Evolutionary conservation across 768 basidiomycete genomes (phyloP), one percentile per base, ranked within the genome.

Genomic region (Lactarius hatsudake): DNA sequence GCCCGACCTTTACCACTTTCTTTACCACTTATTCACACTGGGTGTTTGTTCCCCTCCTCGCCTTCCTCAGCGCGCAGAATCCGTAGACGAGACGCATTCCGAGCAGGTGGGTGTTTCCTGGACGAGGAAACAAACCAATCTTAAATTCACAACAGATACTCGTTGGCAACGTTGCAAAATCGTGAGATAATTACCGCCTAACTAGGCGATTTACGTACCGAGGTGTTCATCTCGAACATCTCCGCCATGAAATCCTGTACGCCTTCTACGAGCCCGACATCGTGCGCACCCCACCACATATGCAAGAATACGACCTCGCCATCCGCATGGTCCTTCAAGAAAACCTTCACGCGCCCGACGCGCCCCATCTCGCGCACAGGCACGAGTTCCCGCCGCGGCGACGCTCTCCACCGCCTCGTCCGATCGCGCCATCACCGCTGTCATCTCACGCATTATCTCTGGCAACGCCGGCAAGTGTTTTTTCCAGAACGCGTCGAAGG

Each of bases 401-500:
- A 85, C 40, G n/a, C 17, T 80, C 3, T 73, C 74, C 13, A 66
- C 67, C 83, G 85, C 87, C 42, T 83, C 79, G 40, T 82, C 79
- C 13, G 65, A 40, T 1, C 75, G 38, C 23, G 18, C 58, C 57
- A 60, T 59, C 61, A 10, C 48, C 6, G 76, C 72, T 70, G 76
- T 58, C 58, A 61, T 57, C 61, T 69, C 77, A 72, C 71, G 73
- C 54, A 65, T 10, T 72, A 76, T 79, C n/a, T 81, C 78, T 0
- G 74, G 66, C 55, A 82, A 79, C 1, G 82, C 67, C 2, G 79
- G 73, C 17, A 93, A 80, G 62, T 83, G 77, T 1, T 85, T 85
- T 23, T 87, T 85, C 42, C 91, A 73, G 65, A 93, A 84, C 0
- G 83, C 79, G 40, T 89, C 80, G 76, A 93, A 93, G 30, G 94